Evolutionary conservation across 2,329 filamentous ascomycete species (phyloP).

Genomic region (Fusarium sp.): DNA sequence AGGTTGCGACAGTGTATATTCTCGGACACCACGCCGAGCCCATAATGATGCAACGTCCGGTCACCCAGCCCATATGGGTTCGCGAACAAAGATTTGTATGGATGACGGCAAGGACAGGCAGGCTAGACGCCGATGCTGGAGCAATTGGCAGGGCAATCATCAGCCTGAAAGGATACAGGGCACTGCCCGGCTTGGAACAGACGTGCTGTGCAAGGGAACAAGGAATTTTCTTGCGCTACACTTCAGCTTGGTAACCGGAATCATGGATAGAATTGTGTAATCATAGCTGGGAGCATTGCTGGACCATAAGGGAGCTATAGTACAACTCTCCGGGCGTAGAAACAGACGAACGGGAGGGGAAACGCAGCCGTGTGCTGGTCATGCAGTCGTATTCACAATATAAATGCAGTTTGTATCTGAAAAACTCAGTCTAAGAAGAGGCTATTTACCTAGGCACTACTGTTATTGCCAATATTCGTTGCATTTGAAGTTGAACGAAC

Average conservation of each 20-base stretch:
- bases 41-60: slow-evolving; percentile 21
- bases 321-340: slow-evolving; percentile 10
- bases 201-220: slow-evolving; percentile 27
- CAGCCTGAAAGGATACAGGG: slow-evolving; percentile 29
- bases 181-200: slow-evolving; percentile 32
- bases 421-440: background rate
- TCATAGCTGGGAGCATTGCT: slow-evolving; percentile 27
- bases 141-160: slow-evolving; percentile 15
- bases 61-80: slow-evolving; percentile 13
- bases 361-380: slow-evolving; percentile 29
- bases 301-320: slow-evolving; percentile 11
- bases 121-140: slow-evolving; percentile 14
- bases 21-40: slow-evolving; percentile 15
- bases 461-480: background rate
- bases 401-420: slow-evolving; percentile 29
- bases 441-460: background rate
- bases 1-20: slow-evolving; percentile 6
- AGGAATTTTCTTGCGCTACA: slow-evolving; percentile 5
- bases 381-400: slow-evolving; percentile 34
- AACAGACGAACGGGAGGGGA: slow-evolving; percentile 20
- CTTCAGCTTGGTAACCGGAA: slow-evolving; percentile 22
- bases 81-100: slow-evolving; percentile 19
- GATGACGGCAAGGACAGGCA: slow-evolving; percentile 14
- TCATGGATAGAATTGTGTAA: slow-evolving; percentile 41
- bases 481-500: background rate